Percentiles rank a stretch among this genome's conserved stretches.
phyloP scores from a whole-genome alignment of 306 rosid species.

The Ormosia emarginata region DNA sequence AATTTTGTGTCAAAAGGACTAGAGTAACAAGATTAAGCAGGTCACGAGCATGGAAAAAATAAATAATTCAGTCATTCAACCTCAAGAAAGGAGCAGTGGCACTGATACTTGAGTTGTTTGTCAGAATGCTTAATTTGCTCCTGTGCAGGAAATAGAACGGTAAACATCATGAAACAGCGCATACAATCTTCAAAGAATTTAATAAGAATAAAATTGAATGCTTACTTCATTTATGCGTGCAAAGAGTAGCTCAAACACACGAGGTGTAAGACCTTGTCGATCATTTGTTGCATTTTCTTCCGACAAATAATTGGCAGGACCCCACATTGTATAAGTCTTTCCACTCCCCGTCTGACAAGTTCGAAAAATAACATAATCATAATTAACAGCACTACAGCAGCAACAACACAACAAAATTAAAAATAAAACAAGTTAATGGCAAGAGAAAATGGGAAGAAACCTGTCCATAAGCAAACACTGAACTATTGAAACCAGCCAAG shows the following conservation, averaged over 20 bases:
- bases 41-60: background rate
- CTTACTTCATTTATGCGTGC: slow-evolving; percentile 81
- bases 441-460: slow-evolving; percentile 28
- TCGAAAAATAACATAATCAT: slow-evolving; percentile 8
- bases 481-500: slow-evolving; percentile 96
- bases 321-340: slow-evolving; percentile 99
- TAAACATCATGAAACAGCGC: slow-evolving; percentile 11
- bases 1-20: slow-evolving; percentile 14
- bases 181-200: background rate
- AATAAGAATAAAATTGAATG: slow-evolving; percentile 8
- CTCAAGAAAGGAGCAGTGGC: slow-evolving; percentile 94
- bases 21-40: slow-evolving; percentile 6
- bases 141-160: slow-evolving; percentile 40
- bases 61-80: slow-evolving; percentile 35
- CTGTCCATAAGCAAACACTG: slow-evolving; percentile 98
- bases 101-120: slow-evolving; percentile 81
- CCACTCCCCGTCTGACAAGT: slow-evolving; percentile 89
- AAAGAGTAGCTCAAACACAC: slow-evolving; percentile 84
- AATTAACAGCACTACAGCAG: background rate
- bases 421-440: background rate
- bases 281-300: slow-evolving; percentile 59
- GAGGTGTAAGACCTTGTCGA: slow-evolving; percentile 87
- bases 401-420: slow-evolving; percentile 6
- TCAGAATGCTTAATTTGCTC: slow-evolving; percentile 89
- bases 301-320: slow-evolving; percentile 85